Evolutionary conservation across 345 rosid species (phyloP), one percentile per base, ranked within the genome.

Genomic region (Iberis pinnata): DNA sequence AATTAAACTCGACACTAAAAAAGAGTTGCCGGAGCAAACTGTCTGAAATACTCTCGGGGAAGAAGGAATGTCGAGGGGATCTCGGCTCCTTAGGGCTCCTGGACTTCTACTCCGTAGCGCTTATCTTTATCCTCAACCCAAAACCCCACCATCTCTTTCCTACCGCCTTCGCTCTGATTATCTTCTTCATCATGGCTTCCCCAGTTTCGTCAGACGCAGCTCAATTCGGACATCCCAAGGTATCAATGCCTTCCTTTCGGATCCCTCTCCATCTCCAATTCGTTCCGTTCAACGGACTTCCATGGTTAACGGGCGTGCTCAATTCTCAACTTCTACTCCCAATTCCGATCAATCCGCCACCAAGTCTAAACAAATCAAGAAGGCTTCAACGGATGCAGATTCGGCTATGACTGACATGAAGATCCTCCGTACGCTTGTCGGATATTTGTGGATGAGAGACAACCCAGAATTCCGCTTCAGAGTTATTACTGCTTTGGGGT

Each of bases 361-460:
- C 1, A 58, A 65, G 70, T 7, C 64, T 9, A 69, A 54, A 55
- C 46, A 62, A 36, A 66, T 26, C n/a, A 71, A 74, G 49, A 43
- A 60, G 19, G 14, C 27, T 3, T 39, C 64, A 0, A n/a, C 60
- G 18, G 60, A 43, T 2, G 42, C 76, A 19, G 70, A 46, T 4
- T 67, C 71, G 33, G 50, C 66, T 17, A 65, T 73, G 32, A 73
- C 90, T 11, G 87, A 85, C 64, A 58, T 72, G 82, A 82, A 85
- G 63, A 92, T 92, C 43, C 76, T 92, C 27, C 80, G 78, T 32
- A 81, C 84, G 14, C 90, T 92, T 26, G 87, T 86, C 0, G 70
- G 85, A 41, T 88, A 81, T 53, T 61, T 88, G 67, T 88, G 97
- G 99, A 81, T 85, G 88, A 81, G 72, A 68, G 97, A 82, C 45